Evolutionary conservation across 805 yeast genomes (phyloP), one percentile per base, ranked within the genome.

Genomic region (Hanseniaspora meyeri): DNA sequence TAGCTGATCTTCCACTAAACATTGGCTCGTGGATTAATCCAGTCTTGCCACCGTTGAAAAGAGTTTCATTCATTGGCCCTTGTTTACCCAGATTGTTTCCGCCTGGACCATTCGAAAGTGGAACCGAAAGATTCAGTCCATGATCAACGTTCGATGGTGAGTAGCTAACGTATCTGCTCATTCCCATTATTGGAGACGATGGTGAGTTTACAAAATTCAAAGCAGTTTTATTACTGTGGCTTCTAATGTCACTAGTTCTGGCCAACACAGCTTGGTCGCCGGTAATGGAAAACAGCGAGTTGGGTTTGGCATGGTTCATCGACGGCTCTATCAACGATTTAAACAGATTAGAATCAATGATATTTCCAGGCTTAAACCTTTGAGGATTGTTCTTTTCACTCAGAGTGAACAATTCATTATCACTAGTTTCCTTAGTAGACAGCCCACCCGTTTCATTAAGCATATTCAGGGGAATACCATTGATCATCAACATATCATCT

Each of bases 361-460:
- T 24, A 32, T 12, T 19, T 17, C 38, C 38, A 36, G 38, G 3
- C 20, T 46, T 46, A 8, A n/a, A 12, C 14, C 46, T 43, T 16
- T 17, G 24, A 17, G n/a, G 27, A 20, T 32, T 45, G 7, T 19
- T n/a, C 46, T 32, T 53, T 5, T 39, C 43, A 17, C 32, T 53
- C 29, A 53, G 31, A 2, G 29, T 24, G 39, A 53, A 53, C 20
- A 53, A 10, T 16, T 53, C 57, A 29, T 24, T 36, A 4, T 50
- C 17, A 14, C 50, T 49, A 1, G 32, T 20, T 19, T 49, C 54
- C 24, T 55, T 49, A 8, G 53, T 49, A 2, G 50, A 55, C n/a
- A 55, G 27, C 59, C 87, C 81, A 4, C 95, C 95, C 0, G 91
- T 86, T 10, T 89, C 87, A 56, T 83, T 89, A 36, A 86, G 73